Evolutionary conservation across 208 protist genomes (phyloP), one percentile per base, ranked within the genome.

Genomic region (Leptomonas seymouri): DNA sequence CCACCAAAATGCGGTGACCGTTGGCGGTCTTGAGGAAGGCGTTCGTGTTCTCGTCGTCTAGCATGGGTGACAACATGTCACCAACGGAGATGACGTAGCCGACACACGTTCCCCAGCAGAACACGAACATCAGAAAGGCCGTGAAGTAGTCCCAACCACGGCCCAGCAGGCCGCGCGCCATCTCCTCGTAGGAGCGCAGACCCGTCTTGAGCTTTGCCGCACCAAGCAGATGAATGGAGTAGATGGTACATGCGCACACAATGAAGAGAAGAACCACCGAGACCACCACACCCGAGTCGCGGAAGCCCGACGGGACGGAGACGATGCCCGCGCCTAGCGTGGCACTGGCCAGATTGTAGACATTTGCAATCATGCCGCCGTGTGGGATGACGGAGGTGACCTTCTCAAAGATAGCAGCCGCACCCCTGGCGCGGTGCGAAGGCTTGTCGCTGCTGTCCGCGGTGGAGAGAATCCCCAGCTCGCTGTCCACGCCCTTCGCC

Each of bases 291-390:
- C 92, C 92, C 27, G 80, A 89, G 54, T 79, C 56, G 59, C 81
- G 67, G 45, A 95, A 93, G 34, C 75, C 89, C 30, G 78, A 81
- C 27, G 92, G 83, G 11, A 97, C 71, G 2, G 84, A 72, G 15
- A 95, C 69, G 63, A 94, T 93, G 20, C 89, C 87, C 16, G 89
- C 89, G 45, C 92, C 92, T 20, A 97, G 77, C n/a, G 86, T 93
- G 18, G 82, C 79, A 44, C 76, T 85, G 4, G 82, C 85, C 25
- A 97, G 75, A 61, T 89, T 97, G 75, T 91, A 91, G 18, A 86
- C 58, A 67, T 73, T 83, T 15, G 87, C 77, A 1, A 90, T 23
- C 9, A 90, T 21, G 20, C 89, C 90, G 44, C 92, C 90, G 66
- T 89, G 77, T 2, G 87, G 87, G n/a, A 95, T 56, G 34, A 92